Evolutionary conservation across 2,329 filamentous ascomycete genomes (phyloP), one percentile per base, ranked within the genome.

Genomic region (Talaromyces sp.): DNA sequence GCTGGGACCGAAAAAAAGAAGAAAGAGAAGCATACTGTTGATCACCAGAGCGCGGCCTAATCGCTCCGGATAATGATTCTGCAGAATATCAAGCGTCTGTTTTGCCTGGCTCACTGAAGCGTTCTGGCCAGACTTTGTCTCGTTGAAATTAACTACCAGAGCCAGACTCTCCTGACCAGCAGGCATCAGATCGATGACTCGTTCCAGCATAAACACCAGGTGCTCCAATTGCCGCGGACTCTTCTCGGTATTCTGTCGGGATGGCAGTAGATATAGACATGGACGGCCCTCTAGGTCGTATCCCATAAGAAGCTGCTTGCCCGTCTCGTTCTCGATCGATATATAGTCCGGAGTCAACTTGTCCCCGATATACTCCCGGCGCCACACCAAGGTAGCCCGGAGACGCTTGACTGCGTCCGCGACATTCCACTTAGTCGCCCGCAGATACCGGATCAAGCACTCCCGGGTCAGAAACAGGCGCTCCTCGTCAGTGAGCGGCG

Each of bases 1-100:
- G 44, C 2, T 59, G 6, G 23, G 56, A 63, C 57, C 28, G 36
- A 51, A 42, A n/a, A 31, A 50, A 42, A 28, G n/a, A 28, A 42
- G 5, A 2, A 10, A 30, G 5, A 55, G 14, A 31, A 23, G 77
- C 86, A 71, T 78, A 94, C 91, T 85, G 68, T 98, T 96, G 67
- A 93, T 90, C 64, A 98, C 91, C 69, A 98, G 83, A 4, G 94
- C 93, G 69, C 89, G 87, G 54, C 95, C 95, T 34, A 99, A 81
- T 60, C 95, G 83, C 80, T 99, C 95, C 0, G 95, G 95, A 73
- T 98, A 98, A 78, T 99, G 93, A 67, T 89, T 93, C 79, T 99
- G 95, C 64, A 99, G 82, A 68, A 99, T 96, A 73, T 89, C 84
- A 68, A 99, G 79, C n/a, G 93, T 90, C 79, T 96, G 89, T 68